Evolutionary conservation across 768 basidiomycete genomes (phyloP).

Genomic region (Boletellus ananiceps): DNA sequence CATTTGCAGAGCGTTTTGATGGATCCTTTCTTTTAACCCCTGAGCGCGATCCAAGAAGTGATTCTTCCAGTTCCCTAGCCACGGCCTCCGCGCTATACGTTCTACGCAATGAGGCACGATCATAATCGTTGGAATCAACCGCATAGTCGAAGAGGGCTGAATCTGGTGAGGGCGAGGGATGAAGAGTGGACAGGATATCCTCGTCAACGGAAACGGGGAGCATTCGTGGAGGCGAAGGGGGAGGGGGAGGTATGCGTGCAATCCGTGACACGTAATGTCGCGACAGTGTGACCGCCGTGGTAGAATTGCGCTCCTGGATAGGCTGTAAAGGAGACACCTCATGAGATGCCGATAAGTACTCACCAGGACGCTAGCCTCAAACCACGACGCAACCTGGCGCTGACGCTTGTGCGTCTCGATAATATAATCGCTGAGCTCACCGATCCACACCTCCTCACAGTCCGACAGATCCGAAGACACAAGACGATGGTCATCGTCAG

Average conservation of each 20-base stretch:
- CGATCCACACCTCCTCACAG: slow-evolving; percentile 71
- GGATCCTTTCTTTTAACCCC: slow-evolving; percentile 41
- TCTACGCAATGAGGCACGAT: slow-evolving; percentile 19
- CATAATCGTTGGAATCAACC: slow-evolving; percentile 23
- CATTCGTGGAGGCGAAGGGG: slow-evolving; percentile 35
- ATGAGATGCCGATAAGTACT: slow-evolving; percentile 16
- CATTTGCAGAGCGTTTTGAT: slow-evolving; percentile 48
- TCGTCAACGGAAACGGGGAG: slow-evolving; percentile 31
- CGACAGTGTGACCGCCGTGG: slow-evolving; percentile 44
- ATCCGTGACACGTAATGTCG: slow-evolving; percentile 39
- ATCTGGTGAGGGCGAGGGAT: slow-evolving; percentile 34
- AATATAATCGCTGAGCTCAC: slow-evolving; percentile 64
- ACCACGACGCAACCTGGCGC: slow-evolving; percentile 69
- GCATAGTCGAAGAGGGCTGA: slow-evolving; percentile 29
- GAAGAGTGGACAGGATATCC: slow-evolving; percentile 33
- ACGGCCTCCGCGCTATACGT: slow-evolving; percentile 46
- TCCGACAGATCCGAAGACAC: slow-evolving; percentile 79
- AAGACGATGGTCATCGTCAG: slow-evolving; percentile 42
- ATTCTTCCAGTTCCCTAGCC: slow-evolving; percentile 53
- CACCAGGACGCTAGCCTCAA: slow-evolving; percentile 63
- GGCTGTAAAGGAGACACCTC: slow-evolving; percentile 1
- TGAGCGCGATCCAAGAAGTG: slow-evolving; percentile 40
- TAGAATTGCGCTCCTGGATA: slow-evolving; percentile 64
- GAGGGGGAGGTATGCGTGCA: slow-evolving; percentile 41
- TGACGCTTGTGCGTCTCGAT: slow-evolving; percentile 69